phyloP scores from a whole-genome alignment of 1,284 basidiomycete genomes.

The Phaffia rhodozyma region DNA sequence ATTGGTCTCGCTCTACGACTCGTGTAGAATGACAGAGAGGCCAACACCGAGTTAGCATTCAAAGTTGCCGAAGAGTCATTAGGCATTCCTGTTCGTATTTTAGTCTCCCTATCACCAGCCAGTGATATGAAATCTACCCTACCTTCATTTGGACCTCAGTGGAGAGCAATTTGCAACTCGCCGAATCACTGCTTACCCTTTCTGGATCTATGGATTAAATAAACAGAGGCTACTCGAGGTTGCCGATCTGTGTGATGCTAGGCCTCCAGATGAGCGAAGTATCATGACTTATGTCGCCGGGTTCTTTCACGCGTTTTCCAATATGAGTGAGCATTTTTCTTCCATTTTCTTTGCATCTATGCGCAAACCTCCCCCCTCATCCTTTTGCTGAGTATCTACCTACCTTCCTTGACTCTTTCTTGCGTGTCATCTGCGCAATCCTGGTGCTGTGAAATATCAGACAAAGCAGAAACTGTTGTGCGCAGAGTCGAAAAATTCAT shows the following conservation, averaged over 20 bases:
- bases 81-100: slow-evolving; percentile 62
- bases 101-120: not conserved
- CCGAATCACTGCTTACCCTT: slow-evolving; percentile 20
- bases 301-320: slow-evolving; percentile 95
- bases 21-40: slow-evolving; percentile 54
- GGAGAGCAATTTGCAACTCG: not conserved
- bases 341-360: not conserved
- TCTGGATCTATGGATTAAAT: slow-evolving; percentile 14
- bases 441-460: slow-evolving; percentile 38
- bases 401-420: not conserved
- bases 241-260: slow-evolving; percentile 82
- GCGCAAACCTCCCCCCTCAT: not conserved
- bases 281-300: slow-evolving; percentile 90
- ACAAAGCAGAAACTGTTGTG: slow-evolving; percentile 88
- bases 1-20: slow-evolving; percentile 2
- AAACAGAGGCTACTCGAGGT: slow-evolving; percentile 84
- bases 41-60: slow-evolving; percentile 76
- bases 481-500: slow-evolving; percentile 91
- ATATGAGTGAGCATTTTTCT: slow-evolving; percentile 56
- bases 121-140: slow-evolving; percentile 1
- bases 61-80: slow-evolving; percentile 72
- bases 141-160: not conserved
- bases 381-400: not conserved
- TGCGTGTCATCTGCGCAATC: not conserved
- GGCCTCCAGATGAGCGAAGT: slow-evolving; percentile 82